Base-by-base conservation (phyloP, 495 filamentous ascomycete genomes). In the Cetradonia linearis region DNA sequence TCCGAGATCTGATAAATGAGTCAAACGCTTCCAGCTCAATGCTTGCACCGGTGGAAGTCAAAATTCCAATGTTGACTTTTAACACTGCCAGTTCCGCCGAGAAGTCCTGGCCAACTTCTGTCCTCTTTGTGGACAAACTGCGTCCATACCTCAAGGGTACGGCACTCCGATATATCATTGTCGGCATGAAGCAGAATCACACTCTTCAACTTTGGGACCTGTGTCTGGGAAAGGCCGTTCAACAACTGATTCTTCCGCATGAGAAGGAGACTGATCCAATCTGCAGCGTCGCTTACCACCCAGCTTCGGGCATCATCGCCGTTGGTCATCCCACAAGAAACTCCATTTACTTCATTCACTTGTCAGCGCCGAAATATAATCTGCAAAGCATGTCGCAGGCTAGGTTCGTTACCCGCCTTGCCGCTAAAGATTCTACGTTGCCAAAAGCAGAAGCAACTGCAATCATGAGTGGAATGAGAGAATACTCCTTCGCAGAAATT, bases 141-240 rank as follows among this genome's bases (percentile, higher is more conserved):
- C 86, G 90, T 20, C 88, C 93, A 31, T 95, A 91, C 70, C 80
- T 83, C 70, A 93, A 88, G 72, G 86, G 86, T 36, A 84, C 85
- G 68, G 91, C 94, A 20, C 74, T 94, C 60, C 81, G 94, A 61
- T 99, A 97, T 74, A 83, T 97, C 72, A 81, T 99, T 61, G 91
- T 99, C 55, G 94, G 94, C 62, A 87, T 96, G 79, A 97, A 96
- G 75, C 94, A 97, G 71, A 99, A 99, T 71, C 94, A 99, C 74
- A 93, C 91, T 53, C 84, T 99, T 62, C 94, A 99, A 76, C 81
- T 99, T 59, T 99, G 94, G 94, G 94, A 99, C 80, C 87, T 99
- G 71, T 88, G 87, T 59, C 83, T 99, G 6, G 84, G 84, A 58
- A 96, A 94, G 75, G 86, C 91, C 33, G 93, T 99, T 53, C 91